Evolutionary conservation across 2,329 filamentous ascomycete genomes (phyloP).

Genomic region (Huntiella bhutanensis): DNA sequence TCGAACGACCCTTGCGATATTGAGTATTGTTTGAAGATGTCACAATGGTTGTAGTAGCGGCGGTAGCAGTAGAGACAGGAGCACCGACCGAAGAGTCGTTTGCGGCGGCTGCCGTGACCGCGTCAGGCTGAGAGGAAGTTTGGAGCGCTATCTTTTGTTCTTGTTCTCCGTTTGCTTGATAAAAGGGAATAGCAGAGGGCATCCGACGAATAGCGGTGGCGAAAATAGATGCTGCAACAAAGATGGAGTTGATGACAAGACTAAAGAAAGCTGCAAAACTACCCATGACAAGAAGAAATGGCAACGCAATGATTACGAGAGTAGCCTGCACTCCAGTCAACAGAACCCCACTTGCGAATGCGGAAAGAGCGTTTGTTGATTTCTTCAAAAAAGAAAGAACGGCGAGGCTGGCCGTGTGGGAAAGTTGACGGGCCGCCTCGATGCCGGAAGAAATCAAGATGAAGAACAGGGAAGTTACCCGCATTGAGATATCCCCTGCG

Average conservation of each 20-base stretch:
- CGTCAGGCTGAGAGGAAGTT: not conserved
- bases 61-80: not conserved
- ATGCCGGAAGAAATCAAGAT: too few relatives aligned
- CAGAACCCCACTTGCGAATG: too few relatives aligned
- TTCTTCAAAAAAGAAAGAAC: too few relatives aligned
- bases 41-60: not conserved
- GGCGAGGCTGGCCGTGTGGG: too few relatives aligned
- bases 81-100: not conserved
- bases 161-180: not conserved
- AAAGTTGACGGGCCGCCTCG: too few relatives aligned
- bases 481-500: too few relatives aligned
- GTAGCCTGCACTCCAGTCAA: not conserved
- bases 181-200: slow-evolving; percentile 4
- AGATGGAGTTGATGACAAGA: slow-evolving; percentile 8
- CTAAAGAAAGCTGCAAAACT: slow-evolving; percentile 6
- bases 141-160: slow-evolving; percentile 4
- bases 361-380: too few relatives aligned
- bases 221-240: slow-evolving; percentile 6
- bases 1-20: too few relatives aligned
- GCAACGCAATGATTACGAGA: slow-evolving; percentile 5
- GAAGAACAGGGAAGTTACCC: too few relatives aligned
- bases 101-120: not conserved
- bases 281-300: slow-evolving; percentile 4
- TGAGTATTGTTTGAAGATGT: too few relatives aligned
- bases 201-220: slow-evolving; percentile 2